Evolutionary conservation across 2,329 filamentous ascomycete genomes (phyloP).

Genomic region (Phyllachora maydis): DNA sequence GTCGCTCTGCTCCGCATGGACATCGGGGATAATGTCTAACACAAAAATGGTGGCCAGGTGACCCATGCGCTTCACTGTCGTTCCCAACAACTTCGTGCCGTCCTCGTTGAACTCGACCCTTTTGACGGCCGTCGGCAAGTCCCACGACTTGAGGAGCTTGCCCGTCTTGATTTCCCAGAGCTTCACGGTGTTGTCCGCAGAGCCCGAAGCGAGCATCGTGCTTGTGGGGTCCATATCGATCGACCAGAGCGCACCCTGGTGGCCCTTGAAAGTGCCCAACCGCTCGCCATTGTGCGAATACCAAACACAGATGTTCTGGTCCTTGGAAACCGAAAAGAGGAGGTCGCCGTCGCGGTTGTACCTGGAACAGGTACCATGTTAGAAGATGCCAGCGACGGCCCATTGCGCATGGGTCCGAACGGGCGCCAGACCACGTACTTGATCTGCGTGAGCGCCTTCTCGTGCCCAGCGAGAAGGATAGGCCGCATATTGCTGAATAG

Average conservation of each 20-base stretch:
- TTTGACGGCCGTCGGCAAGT: conserved; percentile 94
- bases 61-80: conserved; percentile 97
- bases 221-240: conserved; percentile 89
- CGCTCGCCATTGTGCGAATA: conserved; percentile 96
- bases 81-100: conserved; percentile 71
- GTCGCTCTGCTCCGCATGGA: conserved; percentile 63
- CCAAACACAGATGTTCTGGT: conserved; percentile 94
- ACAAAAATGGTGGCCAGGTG: conserved; percentile 88
- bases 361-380: conserved; percentile 16
- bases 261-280: conserved; percentile 87
- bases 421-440: conserved; percentile 30
- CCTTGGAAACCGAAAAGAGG: conserved; percentile 88
- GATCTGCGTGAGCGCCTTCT: conserved; percentile 89
- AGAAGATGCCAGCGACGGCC: not conserved
- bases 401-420: conserved; percentile 2
- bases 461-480: conserved; percentile 88
- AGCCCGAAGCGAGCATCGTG: conserved; percentile 81
- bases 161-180: conserved; percentile 93
- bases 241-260: conserved; percentile 96
- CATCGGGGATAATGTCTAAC: conserved; percentile 69
- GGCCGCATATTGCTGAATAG: conserved; percentile 98
- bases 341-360: conserved; percentile 93
- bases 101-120: conserved; percentile 94
- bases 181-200: conserved; percentile 94
- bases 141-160: conserved; percentile 89